A percentile compares a stretch with the other conserved stretches of the same genome.
These are phyloP conservation scores for Coniochaeta prunicola DNA, from an alignment of 2,329 filamentous ascomycete genomes.

Conservation along the genomic window DNA sequence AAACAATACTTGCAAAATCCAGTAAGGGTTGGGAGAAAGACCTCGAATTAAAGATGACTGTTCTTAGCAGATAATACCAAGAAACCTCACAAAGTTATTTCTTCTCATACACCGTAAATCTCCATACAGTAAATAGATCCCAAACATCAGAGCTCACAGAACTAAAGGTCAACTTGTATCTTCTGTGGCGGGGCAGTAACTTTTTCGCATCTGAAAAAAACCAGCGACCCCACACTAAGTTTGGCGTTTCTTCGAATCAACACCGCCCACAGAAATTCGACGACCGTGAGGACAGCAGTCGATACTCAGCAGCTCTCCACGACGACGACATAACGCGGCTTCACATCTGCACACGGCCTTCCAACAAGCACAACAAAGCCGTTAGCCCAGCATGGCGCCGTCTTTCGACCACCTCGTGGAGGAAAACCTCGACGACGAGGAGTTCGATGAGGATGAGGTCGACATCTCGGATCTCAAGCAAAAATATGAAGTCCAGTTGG, in stretches of 20 bases:
- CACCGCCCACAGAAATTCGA: slow-evolving; percentile 1
- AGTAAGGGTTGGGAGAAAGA: background rate
- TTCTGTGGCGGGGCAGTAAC: background rate
- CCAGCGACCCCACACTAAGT: background rate
- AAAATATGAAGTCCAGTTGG: slow-evolving; percentile 91
- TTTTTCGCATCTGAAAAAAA: background rate
- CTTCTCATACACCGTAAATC: no score
- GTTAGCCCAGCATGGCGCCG: slow-evolving; percentile 68
- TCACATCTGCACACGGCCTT: background rate
- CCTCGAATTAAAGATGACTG: background rate
- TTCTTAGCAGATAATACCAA: background rate
- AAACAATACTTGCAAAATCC: background rate
- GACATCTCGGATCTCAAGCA: slow-evolving; percentile 92
- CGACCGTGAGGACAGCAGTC: background rate
- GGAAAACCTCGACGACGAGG: slow-evolving; percentile 78
- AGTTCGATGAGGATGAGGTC: slow-evolving; percentile 87
- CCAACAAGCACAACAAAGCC: background rate
- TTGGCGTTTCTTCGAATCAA: background rate
- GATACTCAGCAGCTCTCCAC: background rate
- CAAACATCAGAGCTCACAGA: no score
- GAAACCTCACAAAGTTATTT: background rate
- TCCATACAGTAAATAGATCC: no score
- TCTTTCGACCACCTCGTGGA: slow-evolving; percentile 90
- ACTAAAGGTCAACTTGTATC: background rate
- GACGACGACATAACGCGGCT: background rate